Percentiles rank a stretch among this genome's conserved stretches.
Conservation (phyloP, 192 early-diverging fungal genomes). For the Podila horticola region DNA sequence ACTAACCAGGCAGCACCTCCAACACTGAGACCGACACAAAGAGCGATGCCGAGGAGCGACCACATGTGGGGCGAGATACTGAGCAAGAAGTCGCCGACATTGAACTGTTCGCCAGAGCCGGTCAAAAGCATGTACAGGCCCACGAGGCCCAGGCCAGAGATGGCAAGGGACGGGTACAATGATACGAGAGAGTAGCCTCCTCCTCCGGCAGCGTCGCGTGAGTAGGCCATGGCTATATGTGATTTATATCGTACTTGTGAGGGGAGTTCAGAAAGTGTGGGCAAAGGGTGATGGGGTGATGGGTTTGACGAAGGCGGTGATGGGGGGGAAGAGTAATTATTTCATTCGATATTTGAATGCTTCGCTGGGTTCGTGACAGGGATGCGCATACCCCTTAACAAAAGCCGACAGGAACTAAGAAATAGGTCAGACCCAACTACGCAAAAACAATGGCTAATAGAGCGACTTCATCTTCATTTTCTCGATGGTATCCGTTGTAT, state of each 20-base stretch:
- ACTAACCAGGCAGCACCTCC: constrained; percentile 91
- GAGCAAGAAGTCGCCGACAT: constrained; percentile 83
- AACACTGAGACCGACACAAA: constrained; percentile 91
- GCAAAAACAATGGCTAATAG: too few relatives aligned
- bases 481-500: too few relatives aligned
- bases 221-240: constrained; percentile 31
- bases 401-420: background rate
- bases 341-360: background rate
- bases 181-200: constrained; percentile 14
- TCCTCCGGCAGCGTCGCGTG: constrained; percentile 15
- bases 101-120: constrained; percentile 88
- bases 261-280: background rate
- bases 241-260: background rate
- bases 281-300: background rate
- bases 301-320: background rate
- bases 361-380: background rate
- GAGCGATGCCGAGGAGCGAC: constrained; percentile 83
- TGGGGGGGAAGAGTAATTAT: background rate
- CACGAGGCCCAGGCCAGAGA: constrained; percentile 59
- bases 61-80: constrained; percentile 89
- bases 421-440: too few relatives aligned
- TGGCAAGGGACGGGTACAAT: constrained; percentile 24
- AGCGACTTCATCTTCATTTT: too few relatives aligned
- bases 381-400: background rate
- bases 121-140: constrained; percentile 88